These are phyloP conservation scores for Pleomassaria siparia DNA, from an alignment of 2,329 filamentous ascomycete species.

Conservation along the genomic window DNA sequence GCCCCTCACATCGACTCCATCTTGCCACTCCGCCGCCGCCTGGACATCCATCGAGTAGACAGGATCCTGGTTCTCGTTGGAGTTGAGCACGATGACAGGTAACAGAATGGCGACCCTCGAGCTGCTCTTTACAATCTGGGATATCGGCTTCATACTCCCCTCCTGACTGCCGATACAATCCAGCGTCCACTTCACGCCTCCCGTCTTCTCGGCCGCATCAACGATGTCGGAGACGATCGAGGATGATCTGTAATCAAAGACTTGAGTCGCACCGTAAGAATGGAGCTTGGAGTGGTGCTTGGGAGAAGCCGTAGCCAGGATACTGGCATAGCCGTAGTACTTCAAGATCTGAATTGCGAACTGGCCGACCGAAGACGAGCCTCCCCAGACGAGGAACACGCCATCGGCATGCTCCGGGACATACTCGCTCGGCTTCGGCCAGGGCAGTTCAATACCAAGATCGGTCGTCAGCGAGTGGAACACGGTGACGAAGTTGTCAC, in stretches of 20 bases:
- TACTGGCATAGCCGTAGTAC: slow-evolving; percentile 44
- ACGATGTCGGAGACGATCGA: slow-evolving; percentile 34
- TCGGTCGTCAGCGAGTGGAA: slow-evolving; percentile 58
- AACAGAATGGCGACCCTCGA: slow-evolving; percentile 60
- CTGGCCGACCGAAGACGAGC: slow-evolving; percentile 47
- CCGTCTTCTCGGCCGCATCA: slow-evolving; percentile 5
- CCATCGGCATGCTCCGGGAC: slow-evolving; percentile 31
- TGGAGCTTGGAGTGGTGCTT: slow-evolving; percentile 44
- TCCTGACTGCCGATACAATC: slow-evolving; percentile 38
- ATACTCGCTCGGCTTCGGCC: slow-evolving; percentile 54
- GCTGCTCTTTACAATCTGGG: slow-evolving; percentile 53
- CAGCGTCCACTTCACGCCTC: slow-evolving; percentile 29
- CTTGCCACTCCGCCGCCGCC: slow-evolving; percentile 52
- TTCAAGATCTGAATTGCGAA: slow-evolving; percentile 47
- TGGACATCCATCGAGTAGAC: slow-evolving; percentile 58
- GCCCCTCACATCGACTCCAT: slow-evolving; percentile 56
- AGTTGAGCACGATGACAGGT: slow-evolving; percentile 60
- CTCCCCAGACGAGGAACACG: slow-evolving; percentile 48
- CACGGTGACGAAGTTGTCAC: slow-evolving; percentile 60
- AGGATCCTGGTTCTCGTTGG: slow-evolving; percentile 51
- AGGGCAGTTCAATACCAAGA: slow-evolving; percentile 57
- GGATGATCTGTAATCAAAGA: slow-evolving; percentile 45
- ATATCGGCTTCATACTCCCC: slow-evolving; percentile 42
- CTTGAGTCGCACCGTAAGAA: slow-evolving; percentile 39
- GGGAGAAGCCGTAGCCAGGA: slow-evolving; percentile 42